These are phyloP conservation scores for Arachnopeziza araneosa DNA, from an alignment of 2,329 filamentous ascomycete genomes.

Conservation along the genomic window DNA sequence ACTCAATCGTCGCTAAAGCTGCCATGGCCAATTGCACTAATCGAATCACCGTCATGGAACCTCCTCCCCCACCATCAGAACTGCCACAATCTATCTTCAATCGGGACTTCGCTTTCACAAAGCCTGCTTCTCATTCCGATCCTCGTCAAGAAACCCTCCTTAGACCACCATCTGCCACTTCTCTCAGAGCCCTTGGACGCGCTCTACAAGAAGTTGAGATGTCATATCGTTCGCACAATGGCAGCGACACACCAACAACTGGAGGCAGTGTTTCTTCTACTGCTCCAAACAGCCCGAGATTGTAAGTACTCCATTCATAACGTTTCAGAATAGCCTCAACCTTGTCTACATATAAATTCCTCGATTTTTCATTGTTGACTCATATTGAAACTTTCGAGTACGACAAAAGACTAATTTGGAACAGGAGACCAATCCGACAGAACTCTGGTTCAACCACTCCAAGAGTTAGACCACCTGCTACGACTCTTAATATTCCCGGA, in stretches of 20 bases:
- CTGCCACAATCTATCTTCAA: constrained; percentile 1
- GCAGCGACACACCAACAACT: not conserved
- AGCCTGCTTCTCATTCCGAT: not conserved
- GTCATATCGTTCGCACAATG: not conserved
- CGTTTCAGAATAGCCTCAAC: not conserved
- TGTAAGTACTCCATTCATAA: constrained; percentile 22
- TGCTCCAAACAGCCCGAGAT: constrained; percentile 28
- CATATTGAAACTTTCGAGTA: not conserved
- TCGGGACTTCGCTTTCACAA: constrained; percentile 6
- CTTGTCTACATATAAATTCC: not conserved
- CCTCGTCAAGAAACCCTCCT: constrained; percentile 1
- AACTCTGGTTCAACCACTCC: constrained; percentile 75
- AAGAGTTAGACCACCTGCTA: constrained; percentile 74
- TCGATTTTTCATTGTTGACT: not conserved
- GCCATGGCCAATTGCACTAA: not conserved
- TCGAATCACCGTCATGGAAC: not conserved
- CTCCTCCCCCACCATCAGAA: not conserved
- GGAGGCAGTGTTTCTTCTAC: constrained; percentile 23
- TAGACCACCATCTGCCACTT: constrained; percentile 6
- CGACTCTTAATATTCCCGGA: constrained; percentile 93
- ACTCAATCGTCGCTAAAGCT: not conserved
- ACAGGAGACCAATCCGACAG: constrained; percentile 61
- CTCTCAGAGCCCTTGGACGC: constrained; percentile 5
- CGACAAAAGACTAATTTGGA: constrained; percentile 5
- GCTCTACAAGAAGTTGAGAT: constrained; percentile 7